These are phyloP conservation scores for Naganishia albida DNA, from an alignment of 1,284 basidiomycete genomes.

Conservation along the genomic window DNA sequence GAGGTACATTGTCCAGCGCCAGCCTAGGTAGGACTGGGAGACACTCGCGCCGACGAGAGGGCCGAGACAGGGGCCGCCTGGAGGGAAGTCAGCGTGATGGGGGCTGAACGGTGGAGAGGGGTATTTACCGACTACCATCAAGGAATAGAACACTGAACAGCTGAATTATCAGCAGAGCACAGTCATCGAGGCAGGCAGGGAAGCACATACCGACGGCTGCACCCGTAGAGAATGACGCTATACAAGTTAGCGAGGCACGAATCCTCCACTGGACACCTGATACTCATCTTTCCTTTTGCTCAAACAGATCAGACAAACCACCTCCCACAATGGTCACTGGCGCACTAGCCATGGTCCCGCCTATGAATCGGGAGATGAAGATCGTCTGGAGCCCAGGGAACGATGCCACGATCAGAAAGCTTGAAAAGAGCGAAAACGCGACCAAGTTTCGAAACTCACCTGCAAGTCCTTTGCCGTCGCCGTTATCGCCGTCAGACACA, in stretches of 20 bases:
- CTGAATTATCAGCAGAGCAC: not conserved
- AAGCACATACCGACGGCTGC: slow-evolving; percentile 18
- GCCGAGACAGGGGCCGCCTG: slow-evolving; percentile 37
- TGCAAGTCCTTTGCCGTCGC: slow-evolving; percentile 49
- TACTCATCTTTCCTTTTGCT: slow-evolving; percentile 44
- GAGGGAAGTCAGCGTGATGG: not conserved
- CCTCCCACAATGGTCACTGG: slow-evolving; percentile 58
- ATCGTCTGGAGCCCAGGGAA: slow-evolving; percentile 39
- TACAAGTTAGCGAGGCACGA: not conserved
- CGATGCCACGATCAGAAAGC: too few relatives aligned
- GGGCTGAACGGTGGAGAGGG: slow-evolving; percentile 30
- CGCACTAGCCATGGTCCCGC: slow-evolving; percentile 39
- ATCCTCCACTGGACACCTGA: not conserved
- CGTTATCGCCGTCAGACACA: slow-evolving; percentile 45
- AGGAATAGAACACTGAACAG: slow-evolving; percentile 59
- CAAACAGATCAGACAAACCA: slow-evolving; percentile 69
- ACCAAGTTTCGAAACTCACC: slow-evolving; percentile 1
- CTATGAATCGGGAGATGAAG: slow-evolving; percentile 49
- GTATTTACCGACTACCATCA: slow-evolving; percentile 44
- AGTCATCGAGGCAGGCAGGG: not conserved
- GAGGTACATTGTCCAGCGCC: slow-evolving; percentile 53
- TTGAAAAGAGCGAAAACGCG: too few relatives aligned
- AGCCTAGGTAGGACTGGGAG: slow-evolving; percentile 46
- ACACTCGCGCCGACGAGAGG: slow-evolving; percentile 63
- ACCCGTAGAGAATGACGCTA: slow-evolving; percentile 1